phyloP scores from a whole-genome alignment of 495 filamentous ascomycete genomes.

The Lophiostoma macrostomum region DNA sequence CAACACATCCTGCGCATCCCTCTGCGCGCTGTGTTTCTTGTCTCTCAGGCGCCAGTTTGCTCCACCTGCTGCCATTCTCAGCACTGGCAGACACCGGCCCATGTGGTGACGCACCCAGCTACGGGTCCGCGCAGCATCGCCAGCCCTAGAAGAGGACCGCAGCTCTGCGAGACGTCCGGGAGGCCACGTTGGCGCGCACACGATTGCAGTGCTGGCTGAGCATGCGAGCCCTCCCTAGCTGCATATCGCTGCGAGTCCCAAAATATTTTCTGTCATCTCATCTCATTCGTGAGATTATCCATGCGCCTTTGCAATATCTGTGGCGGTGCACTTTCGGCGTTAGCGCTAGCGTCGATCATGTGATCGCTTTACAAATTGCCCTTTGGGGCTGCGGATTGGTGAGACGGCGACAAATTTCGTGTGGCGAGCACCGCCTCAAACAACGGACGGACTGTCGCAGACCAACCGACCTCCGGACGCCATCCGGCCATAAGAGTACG shows the following conservation, averaged over 20 bases:
- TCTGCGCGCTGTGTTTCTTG: not conserved
- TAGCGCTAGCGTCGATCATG: conserved; percentile 9
- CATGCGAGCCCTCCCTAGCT: conserved; percentile 22
- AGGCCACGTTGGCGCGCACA: conserved; percentile 30
- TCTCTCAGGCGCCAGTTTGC: conserved; percentile 9
- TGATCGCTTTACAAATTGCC: conserved; percentile 1
- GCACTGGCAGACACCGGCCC: not conserved
- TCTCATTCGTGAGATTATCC: conserved; percentile 1
- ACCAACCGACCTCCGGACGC: not conserved
- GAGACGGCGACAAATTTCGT: not conserved
- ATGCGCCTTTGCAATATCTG: conserved; percentile 2
- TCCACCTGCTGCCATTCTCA: conserved; percentile 13
- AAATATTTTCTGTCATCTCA: conserved; percentile 15
- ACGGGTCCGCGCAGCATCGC: conserved; percentile 17
- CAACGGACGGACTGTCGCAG: conserved; percentile 12
- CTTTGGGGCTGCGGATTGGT: not conserved
- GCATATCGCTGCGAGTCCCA: conserved; percentile 15
- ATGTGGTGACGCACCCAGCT: conserved; percentile 11
- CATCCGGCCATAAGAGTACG: not conserved
- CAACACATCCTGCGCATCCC: conserved; percentile 32
- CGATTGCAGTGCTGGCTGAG: conserved; percentile 22
- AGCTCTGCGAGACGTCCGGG: conserved; percentile 24
- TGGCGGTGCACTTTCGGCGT: conserved; percentile 19
- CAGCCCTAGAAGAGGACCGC: conserved; percentile 22
- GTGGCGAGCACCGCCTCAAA: conserved; percentile 19